Conservation (phyloP, 192 early-diverging fungal genomes). For the Umbelopsis isabellina region DNA sequence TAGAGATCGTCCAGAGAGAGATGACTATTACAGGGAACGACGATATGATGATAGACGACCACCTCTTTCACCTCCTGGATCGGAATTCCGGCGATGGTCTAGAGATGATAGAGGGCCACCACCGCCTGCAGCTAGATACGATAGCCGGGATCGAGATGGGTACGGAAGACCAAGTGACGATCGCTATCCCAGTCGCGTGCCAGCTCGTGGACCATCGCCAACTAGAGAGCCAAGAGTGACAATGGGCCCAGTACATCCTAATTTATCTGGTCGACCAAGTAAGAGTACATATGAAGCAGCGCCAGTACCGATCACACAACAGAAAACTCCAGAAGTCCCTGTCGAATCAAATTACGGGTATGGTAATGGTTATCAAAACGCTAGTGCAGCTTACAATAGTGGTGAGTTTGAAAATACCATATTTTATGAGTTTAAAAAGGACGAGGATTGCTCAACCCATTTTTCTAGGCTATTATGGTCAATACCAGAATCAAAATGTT, state of each 20-base stretch:
- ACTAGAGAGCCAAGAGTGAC: neutral
- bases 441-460: neutral
- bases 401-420: neutral
- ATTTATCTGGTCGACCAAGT: slow-evolving; percentile 17
- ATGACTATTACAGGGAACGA: slow-evolving; percentile 49
- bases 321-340: slow-evolving; percentile 21
- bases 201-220: slow-evolving; percentile 42
- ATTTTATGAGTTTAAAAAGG: neutral
- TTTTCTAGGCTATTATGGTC: slow-evolving; percentile 17
- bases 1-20: slow-evolving; percentile 42
- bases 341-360: slow-evolving; percentile 18
- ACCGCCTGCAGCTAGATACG: slow-evolving; percentile 28
- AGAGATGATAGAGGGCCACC: slow-evolving; percentile 35
- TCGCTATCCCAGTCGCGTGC: slow-evolving; percentile 18
- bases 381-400: slow-evolving; percentile 9
- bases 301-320: slow-evolving; percentile 29
- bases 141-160: slow-evolving; percentile 6
- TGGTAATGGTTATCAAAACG: slow-evolving; percentile 12
- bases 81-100: slow-evolving; percentile 38
- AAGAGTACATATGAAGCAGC: slow-evolving; percentile 39
- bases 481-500: slow-evolving; percentile 13
- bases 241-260: slow-evolving; percentile 13
- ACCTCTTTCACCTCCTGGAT: slow-evolving; percentile 26
- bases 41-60: slow-evolving; percentile 45
- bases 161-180: slow-evolving; percentile 16